These are phyloP conservation scores for Sabuloglossum arenarium DNA, from an alignment of 495 filamentous ascomycete genomes.

Conservation along the genomic window DNA sequence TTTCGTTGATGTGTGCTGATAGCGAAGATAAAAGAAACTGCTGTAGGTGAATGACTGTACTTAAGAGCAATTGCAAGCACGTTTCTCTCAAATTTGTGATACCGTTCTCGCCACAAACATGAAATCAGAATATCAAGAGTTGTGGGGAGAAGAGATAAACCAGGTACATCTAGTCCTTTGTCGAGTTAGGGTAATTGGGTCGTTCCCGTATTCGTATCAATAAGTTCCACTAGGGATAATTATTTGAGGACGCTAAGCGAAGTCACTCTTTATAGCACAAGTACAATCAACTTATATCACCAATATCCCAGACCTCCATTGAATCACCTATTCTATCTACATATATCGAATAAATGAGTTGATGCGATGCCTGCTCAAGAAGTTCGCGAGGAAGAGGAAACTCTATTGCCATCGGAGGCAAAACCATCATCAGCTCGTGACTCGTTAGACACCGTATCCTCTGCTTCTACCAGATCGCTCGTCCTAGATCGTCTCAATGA, in stretches of 20 bases:
- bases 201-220: background rate
- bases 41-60: background rate
- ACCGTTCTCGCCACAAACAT: background rate
- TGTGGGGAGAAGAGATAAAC: no score
- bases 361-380: background rate
- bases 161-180: no score
- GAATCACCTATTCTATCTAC: background rate
- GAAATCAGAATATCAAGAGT: background rate
- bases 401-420: background rate
- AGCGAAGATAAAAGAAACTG: background rate
- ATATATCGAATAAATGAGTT: background rate
- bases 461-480: slow-evolving; percentile 56
- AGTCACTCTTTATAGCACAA: no score
- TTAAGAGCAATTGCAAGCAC: background rate
- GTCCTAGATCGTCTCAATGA: slow-evolving; percentile 53
- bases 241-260: background rate
- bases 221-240: background rate
- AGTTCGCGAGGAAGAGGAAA: background rate
- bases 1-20: slow-evolving; percentile 1
- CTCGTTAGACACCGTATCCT: slow-evolving; percentile 39
- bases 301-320: background rate
- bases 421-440: slow-evolving; percentile 12
- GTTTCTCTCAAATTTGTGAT: background rate
- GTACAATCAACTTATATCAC: no score
- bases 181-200: no score